Evolutionary conservation across 345 rosid species (phyloP), one percentile per base, ranked within the genome.

Genomic region (Chamaenerion angustifolium): DNA sequence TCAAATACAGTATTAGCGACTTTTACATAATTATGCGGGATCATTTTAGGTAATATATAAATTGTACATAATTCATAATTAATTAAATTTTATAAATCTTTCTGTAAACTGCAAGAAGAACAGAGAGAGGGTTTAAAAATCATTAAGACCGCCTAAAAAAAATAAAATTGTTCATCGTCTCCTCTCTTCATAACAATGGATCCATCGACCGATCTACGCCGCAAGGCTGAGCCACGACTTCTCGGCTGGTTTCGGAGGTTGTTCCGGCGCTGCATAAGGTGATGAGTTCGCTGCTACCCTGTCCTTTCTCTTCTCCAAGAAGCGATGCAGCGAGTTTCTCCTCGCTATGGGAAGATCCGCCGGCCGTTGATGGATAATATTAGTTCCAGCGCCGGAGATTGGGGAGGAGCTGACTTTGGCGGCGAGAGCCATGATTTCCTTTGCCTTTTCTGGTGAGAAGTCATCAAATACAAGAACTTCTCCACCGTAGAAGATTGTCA

Each of bases 221-320:
- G 85, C 76, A 47, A 82, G 70, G 48, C 88, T 82, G 48, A 82
- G 83, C 93, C 94, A 89, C 0, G 88, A 56, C 66, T 73, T 82
- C 68, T 58, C 57, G 17, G 45, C 59, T 45, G 76, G 61, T 66
- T 71, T 73, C 43, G 72, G 65, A 55, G 70, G 17, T 43, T 64
- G 14, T 13, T 57, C 50, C 46, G 17, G 46, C 6, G 65, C 40
- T 46, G 65, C 81, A 69, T 82, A 85, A 14, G 97, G 94, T 21
- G 85, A 79, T 55, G 37, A 5, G 3, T 55, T 89, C 35, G 85
- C 49, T 4, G 73, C 53, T 31, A 80, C 74, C 67, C 97, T 83
- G 77, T 90, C 93, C 69, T 90, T 90, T 56, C 98, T 78, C 82
- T 83, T 90, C 68, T 74, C 94, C 53, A 90, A 40, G 79, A 90